Evolutionary conservation across 2,329 filamentous ascomycete species (phyloP).

Genomic region (Thielaviopsis euricoi): DNA sequence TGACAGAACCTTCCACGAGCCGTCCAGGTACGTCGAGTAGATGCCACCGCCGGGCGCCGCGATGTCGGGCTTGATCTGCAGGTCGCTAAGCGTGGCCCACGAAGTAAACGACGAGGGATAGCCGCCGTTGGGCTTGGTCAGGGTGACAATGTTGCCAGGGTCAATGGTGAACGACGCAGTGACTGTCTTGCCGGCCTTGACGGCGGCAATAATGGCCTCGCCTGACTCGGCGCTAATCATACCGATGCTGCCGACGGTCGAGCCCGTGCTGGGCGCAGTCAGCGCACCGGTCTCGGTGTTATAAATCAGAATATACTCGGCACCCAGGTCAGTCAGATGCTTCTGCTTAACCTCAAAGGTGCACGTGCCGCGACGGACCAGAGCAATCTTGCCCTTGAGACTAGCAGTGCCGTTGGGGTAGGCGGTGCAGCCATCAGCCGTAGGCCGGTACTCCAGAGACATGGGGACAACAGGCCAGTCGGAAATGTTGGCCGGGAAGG

Average conservation of each 20-base stretch:
- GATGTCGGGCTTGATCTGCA: conserved; percentile 34
- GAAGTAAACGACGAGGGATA: conserved; percentile 29
- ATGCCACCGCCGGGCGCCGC: conserved; percentile 33
- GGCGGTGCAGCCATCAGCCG: conserved; percentile 17
- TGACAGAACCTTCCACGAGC: conserved; percentile 27
- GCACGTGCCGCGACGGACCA: conserved; percentile 22
- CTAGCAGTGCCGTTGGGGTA: conserved; percentile 15
- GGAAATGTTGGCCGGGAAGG: background rate
- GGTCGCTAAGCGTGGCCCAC: conserved; percentile 35
- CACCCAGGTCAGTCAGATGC: conserved; percentile 16
- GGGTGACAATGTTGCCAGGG: conserved; percentile 19
- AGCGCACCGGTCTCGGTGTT: conserved; percentile 1
- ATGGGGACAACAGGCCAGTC: background rate
- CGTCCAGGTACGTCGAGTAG: conserved; percentile 29
- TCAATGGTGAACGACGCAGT: conserved; percentile 23
- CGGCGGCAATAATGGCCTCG: conserved; percentile 12
- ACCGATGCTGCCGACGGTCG: conserved; percentile 22
- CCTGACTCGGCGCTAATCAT: conserved; percentile 3
- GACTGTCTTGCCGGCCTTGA: conserved; percentile 16
- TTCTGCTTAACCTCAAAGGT: conserved; percentile 15
- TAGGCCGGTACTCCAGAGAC: conserved; percentile 14
- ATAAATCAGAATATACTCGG: conserved; percentile 15
- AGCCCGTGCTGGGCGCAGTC: conserved; percentile 14
- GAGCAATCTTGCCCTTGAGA: conserved; percentile 13
- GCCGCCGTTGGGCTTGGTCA: conserved; percentile 19